Base-by-base conservation (phyloP, 805 yeast species). In the Starmerella lactis-condensi region DNA sequence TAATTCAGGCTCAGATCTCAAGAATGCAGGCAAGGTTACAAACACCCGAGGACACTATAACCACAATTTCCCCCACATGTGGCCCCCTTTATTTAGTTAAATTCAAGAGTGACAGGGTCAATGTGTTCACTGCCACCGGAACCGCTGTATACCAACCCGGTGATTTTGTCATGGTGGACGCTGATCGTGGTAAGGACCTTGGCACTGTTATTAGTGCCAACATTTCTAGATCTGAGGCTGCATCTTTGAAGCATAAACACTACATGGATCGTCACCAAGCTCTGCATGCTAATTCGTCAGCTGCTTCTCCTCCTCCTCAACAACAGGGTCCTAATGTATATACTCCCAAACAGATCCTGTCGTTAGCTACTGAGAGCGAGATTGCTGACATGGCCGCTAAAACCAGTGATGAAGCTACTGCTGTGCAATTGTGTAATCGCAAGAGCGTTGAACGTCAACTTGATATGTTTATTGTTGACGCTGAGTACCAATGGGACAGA, bases 401-500 rank as follows among this genome's bases (percentile, higher is more conserved):
- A 48, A 53, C 57, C 35, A 62, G 64, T 30, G 89, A 76, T 48
- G 91, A 77, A 53, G 71, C 67, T 31, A 68, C 67, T 46, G 75
- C 89, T 2, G 62, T 69, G 36, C 57, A 64, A 24, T 61, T 72
- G 28, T 73, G 85, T 51, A 67, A 70, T 45, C 65, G 71, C 24
- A 60, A 65, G 37, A 65, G 65, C 17, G 60, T 58, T 37, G 64
- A 62, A 31, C 51, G 59, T 11, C 56, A 58, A 7, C 54, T 67
- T 31, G 55, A 55, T 26, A 67, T 77, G 83, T 58, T 54, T 34
- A 64, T 77, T 31, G 62, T 72, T 24, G 89, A 76, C 45, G 76
- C 82, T 2, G 91, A 77, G 54, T 77, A 75, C 53, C 91, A 77
- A 53, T 77, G 78, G 72, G 91, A 77, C 50, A 63, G 83, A 33